Conservation (phyloP, 208 protist species). For the Wallacemonas sp. region DNA sequence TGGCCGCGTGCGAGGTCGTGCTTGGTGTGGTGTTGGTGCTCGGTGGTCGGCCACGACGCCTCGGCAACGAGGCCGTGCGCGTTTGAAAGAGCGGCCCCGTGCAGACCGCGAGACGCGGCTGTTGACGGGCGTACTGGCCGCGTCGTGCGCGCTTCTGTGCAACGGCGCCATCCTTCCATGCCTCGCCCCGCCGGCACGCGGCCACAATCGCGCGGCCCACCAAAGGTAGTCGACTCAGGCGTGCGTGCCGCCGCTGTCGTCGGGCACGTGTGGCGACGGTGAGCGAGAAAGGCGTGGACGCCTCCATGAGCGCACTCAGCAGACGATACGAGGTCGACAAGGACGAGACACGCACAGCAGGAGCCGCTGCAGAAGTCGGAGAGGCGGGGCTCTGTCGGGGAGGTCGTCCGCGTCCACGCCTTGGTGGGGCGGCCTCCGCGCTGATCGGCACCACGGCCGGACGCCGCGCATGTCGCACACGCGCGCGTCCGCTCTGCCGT, state of each 20-base stretch:
- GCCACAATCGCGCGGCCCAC: background rate
- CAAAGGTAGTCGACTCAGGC: background rate
- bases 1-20: no score
- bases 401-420: background rate
- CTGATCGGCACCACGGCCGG: no score
- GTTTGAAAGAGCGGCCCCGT: conserved; percentile 16
- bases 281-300: conserved; percentile 5
- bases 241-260: background rate
- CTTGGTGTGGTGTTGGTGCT: background rate
- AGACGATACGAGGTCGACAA: background rate
- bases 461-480: no score
- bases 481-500: background rate
- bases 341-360: background rate
- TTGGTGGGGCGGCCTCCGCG: background rate
- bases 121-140: background rate
- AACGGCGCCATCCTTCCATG: background rate
- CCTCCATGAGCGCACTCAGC: background rate
- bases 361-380: background rate
- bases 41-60: background rate
- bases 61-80: background rate
- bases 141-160: background rate
- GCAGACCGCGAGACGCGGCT: conserved; percentile 17
- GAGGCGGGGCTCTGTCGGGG: no score
- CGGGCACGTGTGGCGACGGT: background rate
- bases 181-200: background rate